phyloP scores from a whole-genome alignment of 768 basidiomycete species.

The Termitomyces sp. region DNA sequence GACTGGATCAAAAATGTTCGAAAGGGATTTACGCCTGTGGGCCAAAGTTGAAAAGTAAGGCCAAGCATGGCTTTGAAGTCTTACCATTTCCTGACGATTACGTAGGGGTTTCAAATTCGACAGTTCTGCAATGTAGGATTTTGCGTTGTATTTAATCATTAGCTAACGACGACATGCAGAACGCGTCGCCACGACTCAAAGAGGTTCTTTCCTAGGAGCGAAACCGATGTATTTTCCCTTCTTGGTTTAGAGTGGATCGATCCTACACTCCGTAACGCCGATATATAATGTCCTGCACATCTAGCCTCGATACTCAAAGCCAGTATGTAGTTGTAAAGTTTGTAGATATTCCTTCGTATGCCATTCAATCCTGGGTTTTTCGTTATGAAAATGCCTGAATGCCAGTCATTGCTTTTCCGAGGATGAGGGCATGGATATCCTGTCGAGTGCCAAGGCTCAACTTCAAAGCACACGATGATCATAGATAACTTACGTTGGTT shows the following conservation, averaged over 20 bases:
- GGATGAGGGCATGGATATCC: conserved; percentile 88
- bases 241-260: conserved; percentile 68
- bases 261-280: conserved; percentile 69
- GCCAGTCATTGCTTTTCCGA: conserved; percentile 91
- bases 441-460: conserved; percentile 24
- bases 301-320: background rate
- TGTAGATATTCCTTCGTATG: background rate
- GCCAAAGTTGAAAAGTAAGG: conserved; percentile 59
- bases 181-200: conserved; percentile 63
- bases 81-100: background rate
- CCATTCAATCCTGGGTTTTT: background rate
- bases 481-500: conserved; percentile 45
- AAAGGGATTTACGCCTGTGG: conserved; percentile 76
- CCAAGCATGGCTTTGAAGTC: background rate
- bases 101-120: conserved; percentile 78
- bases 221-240: conserved; percentile 68
- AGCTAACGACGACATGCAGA: conserved; percentile 25
- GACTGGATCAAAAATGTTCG: conserved; percentile 89
- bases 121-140: conserved; percentile 68
- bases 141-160: background rate
- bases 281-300: conserved; percentile 31
- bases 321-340: background rate
- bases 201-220: conserved; percentile 53
- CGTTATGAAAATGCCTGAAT: conserved; percentile 78
- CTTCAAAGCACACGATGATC: conserved; percentile 5